phyloP scores from a whole-genome alignment of 2,329 filamentous ascomycete species.

The Trichoderma cornu-damae region DNA sequence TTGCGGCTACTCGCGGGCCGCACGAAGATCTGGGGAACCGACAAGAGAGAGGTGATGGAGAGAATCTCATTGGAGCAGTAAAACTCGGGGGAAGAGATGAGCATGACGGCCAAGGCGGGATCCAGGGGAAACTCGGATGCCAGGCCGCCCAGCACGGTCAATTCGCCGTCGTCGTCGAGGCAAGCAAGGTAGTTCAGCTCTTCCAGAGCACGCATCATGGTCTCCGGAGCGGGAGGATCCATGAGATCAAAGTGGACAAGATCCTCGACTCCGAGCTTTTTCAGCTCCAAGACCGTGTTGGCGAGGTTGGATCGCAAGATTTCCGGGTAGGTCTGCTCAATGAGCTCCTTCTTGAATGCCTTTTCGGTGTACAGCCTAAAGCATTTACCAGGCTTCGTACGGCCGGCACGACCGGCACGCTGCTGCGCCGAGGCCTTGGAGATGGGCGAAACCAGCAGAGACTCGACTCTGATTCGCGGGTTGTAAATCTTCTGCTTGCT shows the following conservation, averaged over 20 bases:
- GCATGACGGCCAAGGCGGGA: constrained; percentile 90
- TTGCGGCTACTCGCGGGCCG: constrained; percentile 81
- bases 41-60: constrained; percentile 88
- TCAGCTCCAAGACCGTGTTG: constrained; percentile 91
- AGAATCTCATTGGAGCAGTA: constrained; percentile 98
- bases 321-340: constrained; percentile 94
- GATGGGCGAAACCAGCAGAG: constrained; percentile 92
- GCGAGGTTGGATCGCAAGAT: constrained; percentile 91
- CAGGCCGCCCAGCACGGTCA: constrained; percentile 77
- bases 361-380: constrained; percentile 93
- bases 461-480: constrained; percentile 91
- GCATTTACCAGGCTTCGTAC: constrained; percentile 96
- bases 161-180: constrained; percentile 90
- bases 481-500: constrained; percentile 99
- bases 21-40: constrained; percentile 89
- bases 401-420: constrained; percentile 96
- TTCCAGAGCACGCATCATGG: constrained; percentile 94
- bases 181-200: constrained; percentile 97
- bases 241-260: constrained; percentile 98
- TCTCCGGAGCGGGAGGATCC: constrained; percentile 96
- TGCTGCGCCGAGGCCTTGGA: constrained; percentile 97
- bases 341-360: constrained; percentile 96
- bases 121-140: constrained; percentile 96
- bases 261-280: constrained; percentile 94
- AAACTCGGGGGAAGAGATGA: constrained; percentile 95